phyloP scores from a whole-genome alignment of 192 early-diverging fungal genomes.

The Coemansia aciculifera region DNA sequence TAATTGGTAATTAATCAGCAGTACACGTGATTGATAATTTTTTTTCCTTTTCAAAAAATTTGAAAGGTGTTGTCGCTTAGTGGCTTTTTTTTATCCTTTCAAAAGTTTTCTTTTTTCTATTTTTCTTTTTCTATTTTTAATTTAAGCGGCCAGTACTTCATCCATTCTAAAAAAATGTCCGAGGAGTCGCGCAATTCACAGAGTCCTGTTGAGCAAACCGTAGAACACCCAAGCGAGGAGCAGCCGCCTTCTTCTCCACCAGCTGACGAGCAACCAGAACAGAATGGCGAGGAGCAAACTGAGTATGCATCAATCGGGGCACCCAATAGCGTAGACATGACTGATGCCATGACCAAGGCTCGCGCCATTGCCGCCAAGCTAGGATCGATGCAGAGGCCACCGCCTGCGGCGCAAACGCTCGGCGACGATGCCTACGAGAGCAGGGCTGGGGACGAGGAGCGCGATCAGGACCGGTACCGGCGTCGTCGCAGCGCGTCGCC shows the following conservation, averaged over 20 bases:
- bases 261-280: background rate
- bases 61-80: background rate
- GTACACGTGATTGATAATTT: background rate
- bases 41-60: background rate
- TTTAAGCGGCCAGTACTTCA: background rate
- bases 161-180: constrained; percentile 9
- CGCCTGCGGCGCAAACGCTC: constrained; percentile 10
- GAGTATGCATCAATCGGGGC: background rate
- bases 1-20: background rate
- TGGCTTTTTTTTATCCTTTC: background rate
- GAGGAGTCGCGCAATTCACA: constrained; percentile 10
- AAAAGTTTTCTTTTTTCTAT: constrained; percentile 1
- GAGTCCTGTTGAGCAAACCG: background rate
- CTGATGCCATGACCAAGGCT: constrained; percentile 69
- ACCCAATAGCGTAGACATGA: constrained; percentile 56
- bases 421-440: background rate
- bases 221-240: background rate
- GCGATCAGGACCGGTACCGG: constrained; percentile 3
- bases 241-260: background rate
- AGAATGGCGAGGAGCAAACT: background rate
- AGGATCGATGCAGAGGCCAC: constrained; percentile 36
- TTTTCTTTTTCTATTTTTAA: constrained; percentile 7
- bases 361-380: constrained; percentile 78
- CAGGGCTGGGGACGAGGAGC: background rate
- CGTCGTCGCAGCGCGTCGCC: constrained; percentile 48